Base-by-base conservation (phyloP, 208 protist genomes). In the Phytomonas sp. region DNA sequence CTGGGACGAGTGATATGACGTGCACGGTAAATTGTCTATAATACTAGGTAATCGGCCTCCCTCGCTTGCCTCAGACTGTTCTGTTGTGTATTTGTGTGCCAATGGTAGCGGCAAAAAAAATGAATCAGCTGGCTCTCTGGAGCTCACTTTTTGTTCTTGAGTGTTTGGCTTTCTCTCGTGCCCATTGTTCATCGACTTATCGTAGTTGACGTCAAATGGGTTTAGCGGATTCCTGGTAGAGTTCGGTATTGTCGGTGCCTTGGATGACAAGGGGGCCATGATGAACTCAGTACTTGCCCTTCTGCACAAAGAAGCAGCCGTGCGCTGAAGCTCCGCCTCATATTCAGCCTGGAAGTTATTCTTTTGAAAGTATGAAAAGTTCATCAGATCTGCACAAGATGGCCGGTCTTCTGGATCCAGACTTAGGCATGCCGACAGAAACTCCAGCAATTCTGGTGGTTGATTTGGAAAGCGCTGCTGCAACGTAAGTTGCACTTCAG, bases 361-460 rank as follows among this genome's bases (percentile, higher is more conserved):
- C 4, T 82, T 66, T 11, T 83, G 91, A 72, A 97, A 97, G 78
- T 94, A 97, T 13, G 85, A 73, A 37, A 93, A 69, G 69, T 82
- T 78, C 83, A 97, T 87, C 62, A 97, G 72, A 62, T 91, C 76
- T 36, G 82, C 75, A 74, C 87, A 96, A 23, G 85, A 84, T 5
- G 80, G 84, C 8, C 93, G 88, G 71, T 90, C 75, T n/a, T 80
- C 81, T 0, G 93, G 93, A 56, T 96, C 88, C 0, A 77, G 84
- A 60, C 85, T 77, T 11, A 97, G 82, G 70, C 93, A 97, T 5
- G 81, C 36, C 31, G 74, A 80, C 31, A 97, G 71, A 59, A 97
- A 91, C 70, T 88, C 80, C 30, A 96, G 67, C 87, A 89, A 95
- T 53, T 89, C 78, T n/a, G 68, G 61, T 5, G 82, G 59, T 40